These are phyloP conservation scores for Candida incommunis DNA, from an alignment of 805 yeast species.

Conservation along the genomic window DNA sequence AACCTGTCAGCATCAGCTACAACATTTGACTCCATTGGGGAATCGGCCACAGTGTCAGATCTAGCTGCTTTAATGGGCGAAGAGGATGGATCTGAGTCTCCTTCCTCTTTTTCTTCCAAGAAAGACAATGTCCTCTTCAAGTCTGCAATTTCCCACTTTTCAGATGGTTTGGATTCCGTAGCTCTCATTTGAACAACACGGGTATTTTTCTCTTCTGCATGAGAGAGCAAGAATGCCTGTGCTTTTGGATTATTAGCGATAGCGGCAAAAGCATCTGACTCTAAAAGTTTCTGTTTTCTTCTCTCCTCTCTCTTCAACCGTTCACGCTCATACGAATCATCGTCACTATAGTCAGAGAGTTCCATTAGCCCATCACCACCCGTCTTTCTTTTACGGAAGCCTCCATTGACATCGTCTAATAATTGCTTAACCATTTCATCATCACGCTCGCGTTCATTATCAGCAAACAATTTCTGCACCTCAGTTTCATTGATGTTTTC, in stretches of 20 bases:
- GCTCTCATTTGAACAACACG: neutral
- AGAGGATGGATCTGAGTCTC: neutral
- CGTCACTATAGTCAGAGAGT: conserved; percentile 3
- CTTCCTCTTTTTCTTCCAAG: neutral
- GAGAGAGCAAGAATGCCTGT: neutral
- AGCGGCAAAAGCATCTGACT: neutral
- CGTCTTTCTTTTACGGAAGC: conserved; percentile 8
- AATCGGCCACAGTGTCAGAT: neutral
- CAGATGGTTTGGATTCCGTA: neutral
- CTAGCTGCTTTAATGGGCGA: neutral
- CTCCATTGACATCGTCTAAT: conserved; percentile 13
- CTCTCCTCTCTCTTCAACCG: neutral
- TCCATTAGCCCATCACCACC: conserved; percentile 4
- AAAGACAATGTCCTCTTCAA: neutral
- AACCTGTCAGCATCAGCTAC: neutral
- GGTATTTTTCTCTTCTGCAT: neutral
- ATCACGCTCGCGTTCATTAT: conserved; percentile 11
- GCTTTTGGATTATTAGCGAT: neutral
- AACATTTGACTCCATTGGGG: neutral
- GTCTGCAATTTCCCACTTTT: neutral
- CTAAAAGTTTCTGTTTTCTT: neutral
- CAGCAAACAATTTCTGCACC: conserved; percentile 5
- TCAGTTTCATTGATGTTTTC: conserved; percentile 4
- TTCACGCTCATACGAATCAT: conserved; percentile 2
- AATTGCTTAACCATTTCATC: conserved; percentile 8